Evolutionary conservation across 371 early-diverging fungal species (phyloP).

Genomic region (Mucor mucedo): DNA sequence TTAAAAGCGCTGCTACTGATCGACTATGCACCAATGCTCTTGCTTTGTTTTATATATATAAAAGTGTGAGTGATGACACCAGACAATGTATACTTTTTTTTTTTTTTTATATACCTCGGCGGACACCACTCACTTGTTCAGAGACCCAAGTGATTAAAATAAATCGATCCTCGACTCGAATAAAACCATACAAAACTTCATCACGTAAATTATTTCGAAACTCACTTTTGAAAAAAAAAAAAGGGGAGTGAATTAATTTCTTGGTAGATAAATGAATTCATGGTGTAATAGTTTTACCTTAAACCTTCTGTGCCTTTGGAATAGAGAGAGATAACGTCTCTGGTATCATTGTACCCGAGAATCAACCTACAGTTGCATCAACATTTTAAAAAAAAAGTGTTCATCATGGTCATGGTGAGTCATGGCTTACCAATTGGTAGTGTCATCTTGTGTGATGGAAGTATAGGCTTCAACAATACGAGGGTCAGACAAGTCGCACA

Average conservation of each 20-base stretch:
- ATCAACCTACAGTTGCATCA: slow-evolving; percentile 58
- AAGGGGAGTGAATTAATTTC: not conserved
- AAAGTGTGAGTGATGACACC: not conserved
- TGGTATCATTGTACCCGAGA: slow-evolving; percentile 73
- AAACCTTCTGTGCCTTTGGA: slow-evolving; percentile 64
- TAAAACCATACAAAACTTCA: slow-evolving; percentile 71
- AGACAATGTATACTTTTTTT: not conserved
- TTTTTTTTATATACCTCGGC: slow-evolving; percentile 52
- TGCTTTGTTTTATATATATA: slow-evolving; percentile 36
- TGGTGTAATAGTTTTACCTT: slow-evolving; percentile 27
- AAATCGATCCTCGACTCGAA: slow-evolving; percentile 64
- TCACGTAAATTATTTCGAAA: slow-evolving; percentile 61
- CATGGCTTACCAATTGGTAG: slow-evolving; percentile 58
- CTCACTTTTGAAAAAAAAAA: slow-evolving; percentile 39
- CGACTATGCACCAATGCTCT: slow-evolving; percentile 76
- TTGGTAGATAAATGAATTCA: not conserved
- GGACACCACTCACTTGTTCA: slow-evolving; percentile 73
- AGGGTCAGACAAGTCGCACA: slow-evolving; percentile 75
- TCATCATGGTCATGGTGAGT: too few relatives aligned
- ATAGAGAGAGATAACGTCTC: slow-evolving; percentile 75
- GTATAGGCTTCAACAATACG: slow-evolving; percentile 67
- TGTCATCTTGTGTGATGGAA: slow-evolving; percentile 53
- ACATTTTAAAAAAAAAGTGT: too few relatives aligned
- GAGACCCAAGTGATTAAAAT: slow-evolving; percentile 73
- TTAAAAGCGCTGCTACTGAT: slow-evolving; percentile 65